phyloP scores from a whole-genome alignment of 2,329 filamentous ascomycete genomes.

The Calcarisporium arbuscula region DNA sequence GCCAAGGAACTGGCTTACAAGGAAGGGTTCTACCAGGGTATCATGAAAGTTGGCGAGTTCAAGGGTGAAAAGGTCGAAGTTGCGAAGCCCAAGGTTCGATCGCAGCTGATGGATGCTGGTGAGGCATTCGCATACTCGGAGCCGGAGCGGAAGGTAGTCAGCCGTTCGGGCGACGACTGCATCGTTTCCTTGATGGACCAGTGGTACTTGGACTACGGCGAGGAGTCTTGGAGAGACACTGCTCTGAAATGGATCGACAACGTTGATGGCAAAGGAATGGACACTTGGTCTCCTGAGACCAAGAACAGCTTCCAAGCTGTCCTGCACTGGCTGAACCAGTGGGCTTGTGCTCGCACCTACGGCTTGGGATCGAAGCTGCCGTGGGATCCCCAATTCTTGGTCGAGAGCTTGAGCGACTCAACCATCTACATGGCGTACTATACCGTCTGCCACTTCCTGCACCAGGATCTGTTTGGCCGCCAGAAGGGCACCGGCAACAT shows the following conservation, averaged over 20 bases:
- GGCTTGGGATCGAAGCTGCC: conserved; percentile 91
- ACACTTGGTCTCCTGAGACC: conserved; percentile 74
- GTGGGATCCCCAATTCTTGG: conserved; percentile 86
- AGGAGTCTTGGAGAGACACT: conserved; percentile 75
- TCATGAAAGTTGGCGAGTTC: conserved; percentile 81
- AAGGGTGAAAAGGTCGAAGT: conserved; percentile 80
- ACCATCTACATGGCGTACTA: conserved; percentile 90
- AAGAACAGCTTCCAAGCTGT: conserved; percentile 78
- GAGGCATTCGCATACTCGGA: conserved; percentile 90
- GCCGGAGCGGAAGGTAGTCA: conserved; percentile 83
- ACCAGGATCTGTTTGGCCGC: conserved; percentile 80
- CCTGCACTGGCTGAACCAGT: conserved; percentile 87
- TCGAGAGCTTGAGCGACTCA: conserved; percentile 86
- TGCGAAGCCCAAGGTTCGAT: conserved; percentile 78
- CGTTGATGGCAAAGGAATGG: conserved; percentile 59
- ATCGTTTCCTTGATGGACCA: conserved; percentile 91
- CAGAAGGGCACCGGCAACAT: conserved; percentile 63
- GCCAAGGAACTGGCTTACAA: conserved; percentile 97
- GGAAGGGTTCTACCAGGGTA: conserved; percentile 94
- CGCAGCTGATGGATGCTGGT: conserved; percentile 67
- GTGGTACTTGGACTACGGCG: conserved; percentile 97
- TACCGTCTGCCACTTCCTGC: conserved; percentile 60
- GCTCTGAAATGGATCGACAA: conserved; percentile 68
- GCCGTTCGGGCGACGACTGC: conserved; percentile 85
- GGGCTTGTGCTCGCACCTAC: conserved; percentile 89